Percentiles rank a stretch among this genome's conserved stretches.
Evolutionary conservation across 345 rosid genomes (phyloP).

Genomic region (Moricandia moricandioides): DNA sequence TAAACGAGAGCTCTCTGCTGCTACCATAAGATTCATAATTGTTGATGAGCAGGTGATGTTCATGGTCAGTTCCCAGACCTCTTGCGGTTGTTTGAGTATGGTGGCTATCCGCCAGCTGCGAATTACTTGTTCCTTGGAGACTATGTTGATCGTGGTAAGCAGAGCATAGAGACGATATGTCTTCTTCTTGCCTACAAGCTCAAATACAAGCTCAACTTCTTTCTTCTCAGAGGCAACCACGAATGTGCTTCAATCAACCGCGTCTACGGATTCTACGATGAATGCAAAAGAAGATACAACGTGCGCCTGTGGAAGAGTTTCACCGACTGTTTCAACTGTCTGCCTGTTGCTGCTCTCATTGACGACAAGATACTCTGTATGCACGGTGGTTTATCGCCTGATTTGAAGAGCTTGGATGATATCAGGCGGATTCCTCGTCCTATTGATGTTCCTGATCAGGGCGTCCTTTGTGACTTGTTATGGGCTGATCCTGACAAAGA

Average conservation of each 20-base stretch:
- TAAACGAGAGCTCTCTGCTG: neutral
- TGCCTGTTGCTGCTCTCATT: conserved; percentile 19
- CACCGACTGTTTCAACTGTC: conserved; percentile 62
- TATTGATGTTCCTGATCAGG: conserved; percentile 22
- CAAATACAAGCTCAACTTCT: conserved; percentile 24
- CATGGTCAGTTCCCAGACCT: conserved; percentile 25
- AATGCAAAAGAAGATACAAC: conserved; percentile 73
- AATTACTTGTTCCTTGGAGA: conserved; percentile 18
- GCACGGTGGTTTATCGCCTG: conserved; percentile 17
- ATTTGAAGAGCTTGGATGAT: conserved; percentile 14
- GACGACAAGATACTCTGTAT: conserved; percentile 23
- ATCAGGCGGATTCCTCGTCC: conserved; percentile 20
- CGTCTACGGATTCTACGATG: conserved; percentile 70
- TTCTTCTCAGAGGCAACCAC: conserved; percentile 54
- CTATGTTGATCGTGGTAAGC: conserved; percentile 21
- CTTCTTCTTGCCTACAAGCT: conserved; percentile 22
- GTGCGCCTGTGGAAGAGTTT: conserved; percentile 70
- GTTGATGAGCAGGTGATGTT: conserved; percentile 12
- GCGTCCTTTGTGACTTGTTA: conserved; percentile 14
- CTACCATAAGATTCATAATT: neutral
- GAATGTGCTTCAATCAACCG: conserved; percentile 76
- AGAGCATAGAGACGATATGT: conserved; percentile 61
- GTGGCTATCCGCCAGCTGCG: conserved; percentile 13
- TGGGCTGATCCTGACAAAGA: conserved; percentile 24
- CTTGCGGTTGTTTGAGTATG: conserved; percentile 20